Conservation (phyloP, 2,329 filamentous ascomycete species). For the Aschersonia sp. region DNA sequence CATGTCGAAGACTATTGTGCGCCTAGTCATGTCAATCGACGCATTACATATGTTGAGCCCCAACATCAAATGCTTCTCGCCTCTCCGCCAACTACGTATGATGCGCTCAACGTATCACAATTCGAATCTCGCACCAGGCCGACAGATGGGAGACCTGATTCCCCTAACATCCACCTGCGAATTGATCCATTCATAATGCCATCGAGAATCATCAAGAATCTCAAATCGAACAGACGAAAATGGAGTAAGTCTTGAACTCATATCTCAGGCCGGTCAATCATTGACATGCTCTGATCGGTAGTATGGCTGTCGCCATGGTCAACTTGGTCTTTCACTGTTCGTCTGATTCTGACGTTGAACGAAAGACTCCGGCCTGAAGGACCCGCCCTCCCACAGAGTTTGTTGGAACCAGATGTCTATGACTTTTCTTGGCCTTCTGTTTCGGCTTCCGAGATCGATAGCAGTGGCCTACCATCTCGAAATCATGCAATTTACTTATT, state of each 20-base stretch:
- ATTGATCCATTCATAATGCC: background rate
- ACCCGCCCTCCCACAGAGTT: background rate
- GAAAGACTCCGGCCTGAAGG: background rate
- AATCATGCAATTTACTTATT: background rate
- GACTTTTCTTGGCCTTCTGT: background rate
- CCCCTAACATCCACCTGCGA: background rate
- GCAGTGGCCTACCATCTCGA: background rate
- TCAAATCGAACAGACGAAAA: background rate
- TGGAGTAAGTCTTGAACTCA: background rate
- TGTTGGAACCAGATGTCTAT: background rate
- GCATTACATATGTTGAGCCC: background rate
- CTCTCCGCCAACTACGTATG: background rate
- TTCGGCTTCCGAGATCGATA: background rate
- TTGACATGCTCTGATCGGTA: background rate
- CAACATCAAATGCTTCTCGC: background rate
- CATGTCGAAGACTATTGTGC: background rate
- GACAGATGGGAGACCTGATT: background rate
- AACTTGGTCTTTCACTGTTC: slow-evolving; percentile 1
- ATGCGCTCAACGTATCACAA: background rate
- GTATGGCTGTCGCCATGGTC: slow-evolving; percentile 1
- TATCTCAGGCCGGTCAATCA: background rate
- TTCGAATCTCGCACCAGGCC: background rate
- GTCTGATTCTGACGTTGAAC: background rate
- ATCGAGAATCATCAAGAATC: background rate
- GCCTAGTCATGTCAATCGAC: background rate